Conservation (phyloP, 257 asterid genomes). For the Thymus mandschuricus region DNA sequence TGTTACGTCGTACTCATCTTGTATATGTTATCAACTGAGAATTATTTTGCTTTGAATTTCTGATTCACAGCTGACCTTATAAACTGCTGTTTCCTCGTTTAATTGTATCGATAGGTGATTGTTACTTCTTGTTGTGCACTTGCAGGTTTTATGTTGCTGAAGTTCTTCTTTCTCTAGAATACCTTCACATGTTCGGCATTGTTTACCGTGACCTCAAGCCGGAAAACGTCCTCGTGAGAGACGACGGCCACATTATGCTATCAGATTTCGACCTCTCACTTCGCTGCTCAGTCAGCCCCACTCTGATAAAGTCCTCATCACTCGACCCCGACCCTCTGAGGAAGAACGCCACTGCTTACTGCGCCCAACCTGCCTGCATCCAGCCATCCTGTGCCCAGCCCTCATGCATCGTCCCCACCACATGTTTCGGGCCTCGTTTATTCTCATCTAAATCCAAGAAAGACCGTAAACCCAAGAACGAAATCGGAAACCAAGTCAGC, state of each 20-base stretch:
- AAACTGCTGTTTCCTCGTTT: neutral
- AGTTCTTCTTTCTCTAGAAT: conserved; percentile 68
- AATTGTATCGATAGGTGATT: no score
- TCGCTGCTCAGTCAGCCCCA: conserved; percentile 74
- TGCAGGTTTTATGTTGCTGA: conserved; percentile 75
- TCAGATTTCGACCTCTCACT: conserved; percentile 73
- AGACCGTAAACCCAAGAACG: conserved; percentile 60
- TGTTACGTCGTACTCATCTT: neutral
- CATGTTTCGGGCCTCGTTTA: conserved; percentile 68
- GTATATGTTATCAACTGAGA: neutral
- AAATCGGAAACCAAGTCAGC: conserved; percentile 62
- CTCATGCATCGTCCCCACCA: conserved; percentile 58
- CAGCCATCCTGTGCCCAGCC: conserved; percentile 59
- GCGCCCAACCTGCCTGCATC: conserved; percentile 62
- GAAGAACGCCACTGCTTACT: conserved; percentile 44
- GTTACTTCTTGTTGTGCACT: conserved; percentile 6
- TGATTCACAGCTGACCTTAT: neutral
- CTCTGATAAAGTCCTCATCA: conserved; percentile 63
- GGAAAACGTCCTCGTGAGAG: conserved; percentile 69
- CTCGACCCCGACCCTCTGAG: conserved; percentile 41
- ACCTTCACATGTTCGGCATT: conserved; percentile 76
- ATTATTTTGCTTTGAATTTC: neutral
- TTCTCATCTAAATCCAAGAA: conserved; percentile 67
- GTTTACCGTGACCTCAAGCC: conserved; percentile 76
- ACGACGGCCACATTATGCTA: conserved; percentile 72